Evolutionary conservation across 306 rosid species (phyloP), one percentile per base, ranked within the genome.

Genomic region (Quercus alba): DNA sequence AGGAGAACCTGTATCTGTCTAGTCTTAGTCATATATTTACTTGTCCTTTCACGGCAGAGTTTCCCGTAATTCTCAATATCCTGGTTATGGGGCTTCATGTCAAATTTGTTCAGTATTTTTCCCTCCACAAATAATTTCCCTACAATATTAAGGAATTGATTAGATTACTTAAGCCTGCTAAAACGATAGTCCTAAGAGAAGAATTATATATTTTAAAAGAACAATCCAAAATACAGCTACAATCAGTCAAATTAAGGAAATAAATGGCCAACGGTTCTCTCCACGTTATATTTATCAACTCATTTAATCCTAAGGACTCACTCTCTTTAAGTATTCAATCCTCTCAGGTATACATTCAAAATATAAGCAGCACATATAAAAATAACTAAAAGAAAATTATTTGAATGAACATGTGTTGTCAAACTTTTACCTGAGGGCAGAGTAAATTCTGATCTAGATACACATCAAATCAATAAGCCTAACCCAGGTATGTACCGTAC

Each of bases 1-100:
- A 72, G 67, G 23, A 82, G 78, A 70, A 94, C 98, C 98, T 91
- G 93, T 78, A 89, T 94, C 90, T 89, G 94, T 91, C 98, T 92
- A 67, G 19, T 86, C 85, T 88, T 92, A 76, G 86, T 91, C 90
- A 80, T 89, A 78, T 84, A 87, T 76, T 89, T 89, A 70, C 80
- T 75, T 70, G 94, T 92, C 75, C 98, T 89, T 85, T 94, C 94
- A 57, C 98, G 94, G 79, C 92, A 92, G 59, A 92, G 88, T 83
- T 94, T 91, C 82, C 93, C 97, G 74, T 94, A 92, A 73, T 84
- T 78, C 75, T 94, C 98, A 70, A 94, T 80, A 82, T 75, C 91
- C 84, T 88, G 90, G 85, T 77, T 81, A 77, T 88, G 88, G 23
- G 97, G 97, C 83, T 87, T 94, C 97, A 92, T 92, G 85, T 92